Conservation (phyloP, 2,329 filamentous ascomycete species). For the Penicillium sp. region DNA sequence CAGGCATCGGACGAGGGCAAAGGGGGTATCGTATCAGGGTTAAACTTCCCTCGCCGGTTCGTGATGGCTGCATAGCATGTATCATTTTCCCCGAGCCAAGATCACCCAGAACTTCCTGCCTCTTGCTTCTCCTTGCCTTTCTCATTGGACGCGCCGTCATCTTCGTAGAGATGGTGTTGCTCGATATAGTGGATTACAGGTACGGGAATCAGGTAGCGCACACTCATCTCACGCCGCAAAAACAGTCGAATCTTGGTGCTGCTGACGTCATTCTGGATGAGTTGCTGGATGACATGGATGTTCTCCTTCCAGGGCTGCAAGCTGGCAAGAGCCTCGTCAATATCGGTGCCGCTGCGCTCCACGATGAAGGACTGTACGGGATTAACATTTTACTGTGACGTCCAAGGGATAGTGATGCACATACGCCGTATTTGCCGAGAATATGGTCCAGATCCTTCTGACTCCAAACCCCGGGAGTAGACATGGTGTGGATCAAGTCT, state of each 20-base stretch:
- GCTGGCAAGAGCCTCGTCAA: constrained; percentile 78
- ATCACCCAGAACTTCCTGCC: constrained; percentile 26
- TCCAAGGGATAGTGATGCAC: constrained; percentile 12
- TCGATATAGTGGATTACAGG: constrained; percentile 72
- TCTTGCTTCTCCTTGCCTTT: constrained; percentile 34
- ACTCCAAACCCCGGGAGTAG: constrained; percentile 69
- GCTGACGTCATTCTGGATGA: constrained; percentile 81
- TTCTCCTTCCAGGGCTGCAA: constrained; percentile 80
- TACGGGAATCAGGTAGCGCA: constrained; percentile 70
- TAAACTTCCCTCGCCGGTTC: constrained; percentile 13
- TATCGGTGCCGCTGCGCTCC: constrained; percentile 83
- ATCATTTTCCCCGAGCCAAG: not conserved
- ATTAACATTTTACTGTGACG: constrained; percentile 1
- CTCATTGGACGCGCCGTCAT: constrained; percentile 40
- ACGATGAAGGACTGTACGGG: constrained; percentile 63
- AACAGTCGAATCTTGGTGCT: constrained; percentile 79
- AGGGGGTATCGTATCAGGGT: constrained; percentile 23
- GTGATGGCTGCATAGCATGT: constrained; percentile 4
- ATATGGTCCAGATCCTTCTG: constrained; percentile 82
- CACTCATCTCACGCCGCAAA: constrained; percentile 72
- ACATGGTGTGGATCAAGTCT: constrained; percentile 71
- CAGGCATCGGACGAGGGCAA: constrained; percentile 5
- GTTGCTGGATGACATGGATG: constrained; percentile 80
- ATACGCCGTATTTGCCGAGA: constrained; percentile 67
- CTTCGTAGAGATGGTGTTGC: constrained; percentile 61